A percentile compares a stretch with the other conserved stretches of the same genome.
Conservation (phyloP, 768 basidiomycete genomes). For the Tricholoma flavovirens region DNA sequence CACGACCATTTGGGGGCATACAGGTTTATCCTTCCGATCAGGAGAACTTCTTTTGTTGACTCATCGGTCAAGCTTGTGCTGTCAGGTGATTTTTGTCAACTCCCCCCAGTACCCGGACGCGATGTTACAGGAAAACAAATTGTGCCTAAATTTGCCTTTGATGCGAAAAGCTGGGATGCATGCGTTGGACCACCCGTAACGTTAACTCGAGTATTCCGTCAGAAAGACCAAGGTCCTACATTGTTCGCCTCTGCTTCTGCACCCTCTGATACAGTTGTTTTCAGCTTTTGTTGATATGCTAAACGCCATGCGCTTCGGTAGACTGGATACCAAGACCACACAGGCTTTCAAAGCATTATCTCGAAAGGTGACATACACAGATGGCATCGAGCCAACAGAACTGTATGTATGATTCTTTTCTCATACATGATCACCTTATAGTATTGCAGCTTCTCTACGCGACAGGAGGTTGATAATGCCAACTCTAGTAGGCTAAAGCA, state of each 20-base stretch:
- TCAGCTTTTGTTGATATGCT: conserved; percentile 77
- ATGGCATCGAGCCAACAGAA: conserved; percentile 79
- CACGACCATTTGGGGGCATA: conserved; percentile 76
- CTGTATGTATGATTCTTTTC: conserved; percentile 38
- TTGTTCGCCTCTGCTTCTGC: background rate
- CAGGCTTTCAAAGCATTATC: conserved; percentile 50
- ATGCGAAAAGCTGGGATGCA: conserved; percentile 64
- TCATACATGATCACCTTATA: background rate
- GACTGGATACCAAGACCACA: conserved; percentile 37
- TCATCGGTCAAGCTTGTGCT: conserved; percentile 56
- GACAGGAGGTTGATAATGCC: conserved; percentile 65
- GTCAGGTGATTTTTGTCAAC: conserved; percentile 88
- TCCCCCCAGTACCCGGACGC: conserved; percentile 70
- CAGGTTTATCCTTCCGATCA: conserved; percentile 41
- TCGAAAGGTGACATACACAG: conserved; percentile 54
- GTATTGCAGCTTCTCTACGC: conserved; percentile 56
- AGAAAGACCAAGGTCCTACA: conserved; percentile 67
- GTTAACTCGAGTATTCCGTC: conserved; percentile 77
- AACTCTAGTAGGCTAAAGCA: conserved; percentile 48
- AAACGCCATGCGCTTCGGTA: conserved; percentile 81
- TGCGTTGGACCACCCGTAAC: conserved; percentile 54
- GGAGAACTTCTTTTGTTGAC: background rate
- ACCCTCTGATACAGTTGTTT: background rate
- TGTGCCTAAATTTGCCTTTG: conserved; percentile 67
- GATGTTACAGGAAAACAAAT: conserved; percentile 43